A percentile compares a stretch with the other conserved stretches of the same genome.
Conservation (phyloP, 2,329 filamentous ascomycete species). For the Trichoderma hamatum region DNA sequence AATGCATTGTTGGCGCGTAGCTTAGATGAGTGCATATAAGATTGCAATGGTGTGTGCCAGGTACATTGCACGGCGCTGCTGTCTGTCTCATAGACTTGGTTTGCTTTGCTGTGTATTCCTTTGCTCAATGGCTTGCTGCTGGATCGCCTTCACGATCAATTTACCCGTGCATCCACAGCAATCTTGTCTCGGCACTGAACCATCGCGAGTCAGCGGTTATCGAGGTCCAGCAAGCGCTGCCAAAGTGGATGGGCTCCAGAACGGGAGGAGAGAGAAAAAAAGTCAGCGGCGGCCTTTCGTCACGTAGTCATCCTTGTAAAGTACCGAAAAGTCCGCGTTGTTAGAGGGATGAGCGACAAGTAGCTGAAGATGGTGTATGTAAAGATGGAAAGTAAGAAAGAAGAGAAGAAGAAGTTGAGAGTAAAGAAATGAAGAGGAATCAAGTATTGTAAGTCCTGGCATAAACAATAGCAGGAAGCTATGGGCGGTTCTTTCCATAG, state of each 20-base stretch:
- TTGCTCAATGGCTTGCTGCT: background rate
- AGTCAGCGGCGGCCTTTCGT: background rate
- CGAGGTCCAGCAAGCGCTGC: background rate
- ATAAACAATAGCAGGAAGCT: background rate
- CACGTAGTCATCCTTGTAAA: background rate
- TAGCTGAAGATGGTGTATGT: background rate
- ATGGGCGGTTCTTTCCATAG: background rate
- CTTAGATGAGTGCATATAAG: background rate
- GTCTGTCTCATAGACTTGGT: background rate
- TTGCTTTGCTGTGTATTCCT: background rate
- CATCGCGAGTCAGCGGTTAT: slow-evolving; percentile 3
- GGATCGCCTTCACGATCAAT: background rate
- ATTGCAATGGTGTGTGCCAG: background rate
- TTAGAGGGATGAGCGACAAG: background rate
- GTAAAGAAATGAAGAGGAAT: background rate
- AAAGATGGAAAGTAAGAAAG: background rate
- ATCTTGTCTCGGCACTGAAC: background rate
- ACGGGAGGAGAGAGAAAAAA: background rate
- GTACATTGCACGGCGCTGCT: background rate
- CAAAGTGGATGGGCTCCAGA: slow-evolving; percentile 6
- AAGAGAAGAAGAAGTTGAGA: background rate
- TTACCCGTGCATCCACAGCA: background rate
- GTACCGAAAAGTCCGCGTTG: background rate
- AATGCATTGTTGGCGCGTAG: background rate
- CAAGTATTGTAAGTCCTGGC: background rate